A percentile compares a stretch with the other conserved stretches of the same genome.
Evolutionary conservation across 495 filamentous ascomycete species (phyloP).

Genomic region (Penicillium parvum): DNA sequence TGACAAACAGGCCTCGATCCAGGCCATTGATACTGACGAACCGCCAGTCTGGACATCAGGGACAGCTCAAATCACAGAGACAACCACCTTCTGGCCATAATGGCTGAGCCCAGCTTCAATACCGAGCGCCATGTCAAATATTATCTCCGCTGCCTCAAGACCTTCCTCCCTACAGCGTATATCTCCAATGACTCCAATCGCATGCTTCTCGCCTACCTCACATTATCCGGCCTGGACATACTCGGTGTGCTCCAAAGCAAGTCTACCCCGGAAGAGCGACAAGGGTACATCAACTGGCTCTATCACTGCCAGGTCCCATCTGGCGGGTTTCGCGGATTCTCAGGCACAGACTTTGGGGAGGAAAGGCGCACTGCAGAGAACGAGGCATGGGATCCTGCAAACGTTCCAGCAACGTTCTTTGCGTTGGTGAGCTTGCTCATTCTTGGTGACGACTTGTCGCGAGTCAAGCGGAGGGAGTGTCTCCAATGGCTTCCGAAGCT

Average conservation of each 20-base stretch:
- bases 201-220: slow-evolving; percentile 84
- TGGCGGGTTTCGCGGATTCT: slow-evolving; percentile 78
- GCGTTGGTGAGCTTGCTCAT: slow-evolving; percentile 70
- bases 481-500: slow-evolving; percentile 69
- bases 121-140: slow-evolving; percentile 78
- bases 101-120: slow-evolving; percentile 51
- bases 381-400: slow-evolving; percentile 70
- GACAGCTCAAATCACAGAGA: not conserved
- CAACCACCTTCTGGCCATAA: slow-evolving; percentile 6
- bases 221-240: slow-evolving; percentile 76
- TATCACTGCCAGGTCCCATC: slow-evolving; percentile 68
- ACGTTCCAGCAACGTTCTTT: slow-evolving; percentile 82
- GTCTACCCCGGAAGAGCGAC: slow-evolving; percentile 54
- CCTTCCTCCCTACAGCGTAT: slow-evolving; percentile 75
- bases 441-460: slow-evolving; percentile 66
- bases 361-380: slow-evolving; percentile 43
- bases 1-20: not conserved
- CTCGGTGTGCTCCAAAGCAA: slow-evolving; percentile 57
- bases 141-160: slow-evolving; percentile 85
- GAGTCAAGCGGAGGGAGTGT: slow-evolving; percentile 63
- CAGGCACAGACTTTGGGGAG: slow-evolving; percentile 57
- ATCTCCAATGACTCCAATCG: slow-evolving; percentile 84
- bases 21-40: not conserved
- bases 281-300: slow-evolving; percentile 63
- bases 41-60: no score